Percentiles rank a stretch among this genome's conserved stretches.
Evolutionary conservation across 306 rosid species (phyloP).

Genomic region (Fragaria nilgerrensis): DNA sequence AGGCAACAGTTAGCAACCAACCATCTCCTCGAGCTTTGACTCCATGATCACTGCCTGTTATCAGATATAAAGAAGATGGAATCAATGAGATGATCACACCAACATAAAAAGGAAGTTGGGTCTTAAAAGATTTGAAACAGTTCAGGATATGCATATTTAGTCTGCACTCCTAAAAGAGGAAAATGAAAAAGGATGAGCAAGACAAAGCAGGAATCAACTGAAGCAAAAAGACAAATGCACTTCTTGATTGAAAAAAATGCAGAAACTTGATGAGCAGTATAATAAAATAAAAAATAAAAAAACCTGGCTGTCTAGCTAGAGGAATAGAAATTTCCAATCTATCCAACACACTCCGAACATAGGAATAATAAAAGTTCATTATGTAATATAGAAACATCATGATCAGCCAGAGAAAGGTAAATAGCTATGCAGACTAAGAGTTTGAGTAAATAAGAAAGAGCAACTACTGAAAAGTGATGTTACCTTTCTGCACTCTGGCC

Average conservation of each 20-base stretch:
- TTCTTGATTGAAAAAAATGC: neutral
- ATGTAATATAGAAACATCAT: neutral
- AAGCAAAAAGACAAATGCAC: neutral
- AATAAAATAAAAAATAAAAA: neutral
- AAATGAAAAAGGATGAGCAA: conserved; percentile 3
- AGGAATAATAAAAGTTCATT: neutral
- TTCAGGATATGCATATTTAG: conserved; percentile 3
- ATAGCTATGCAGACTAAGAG: neutral
- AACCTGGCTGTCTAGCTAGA: neutral
- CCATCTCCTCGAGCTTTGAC: conserved; percentile 96
- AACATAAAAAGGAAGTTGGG: conserved; percentile 14
- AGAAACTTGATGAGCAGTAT: neutral
- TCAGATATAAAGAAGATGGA: conserved; percentile 10
- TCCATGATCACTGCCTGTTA: conserved; percentile 88
- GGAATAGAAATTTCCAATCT: neutral
- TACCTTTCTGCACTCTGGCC: conserved; percentile 88
- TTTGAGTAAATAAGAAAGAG: conserved; percentile 9
- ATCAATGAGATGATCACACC: conserved; percentile 19
- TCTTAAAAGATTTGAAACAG: conserved; percentile 1
- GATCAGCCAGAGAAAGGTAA: neutral
- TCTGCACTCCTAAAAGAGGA: neutral
- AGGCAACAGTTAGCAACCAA: conserved; percentile 93
- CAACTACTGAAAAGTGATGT: conserved; percentile 11
- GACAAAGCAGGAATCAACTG: neutral
- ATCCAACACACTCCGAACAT: neutral